Percentiles rank a stretch among this genome's conserved stretches.
These are phyloP conservation scores for Acidiella bohemica DNA, from an alignment of 495 filamentous ascomycete genomes.

Conservation along the genomic window DNA sequence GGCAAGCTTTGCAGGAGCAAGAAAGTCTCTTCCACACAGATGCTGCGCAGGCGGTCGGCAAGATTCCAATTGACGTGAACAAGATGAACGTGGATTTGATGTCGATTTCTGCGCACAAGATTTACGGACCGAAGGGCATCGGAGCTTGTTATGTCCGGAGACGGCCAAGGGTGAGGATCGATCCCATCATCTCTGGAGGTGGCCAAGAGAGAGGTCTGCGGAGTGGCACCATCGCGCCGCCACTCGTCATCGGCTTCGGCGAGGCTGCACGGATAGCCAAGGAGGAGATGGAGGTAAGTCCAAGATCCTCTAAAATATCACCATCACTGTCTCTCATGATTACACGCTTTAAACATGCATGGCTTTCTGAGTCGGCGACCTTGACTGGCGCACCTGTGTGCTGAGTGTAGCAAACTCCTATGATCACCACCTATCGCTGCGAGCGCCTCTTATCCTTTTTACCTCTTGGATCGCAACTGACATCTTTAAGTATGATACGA, in stretches of 20 bases:
- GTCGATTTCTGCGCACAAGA: slow-evolving; percentile 98
- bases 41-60: slow-evolving; percentile 88
- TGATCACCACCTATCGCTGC: background rate
- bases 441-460: no score
- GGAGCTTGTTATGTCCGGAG: slow-evolving; percentile 91
- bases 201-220: slow-evolving; percentile 90
- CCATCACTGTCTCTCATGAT: slow-evolving; percentile 35
- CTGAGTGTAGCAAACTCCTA: slow-evolving; percentile 34
- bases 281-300: slow-evolving; percentile 74
- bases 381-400: slow-evolving; percentile 33
- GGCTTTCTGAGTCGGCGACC: slow-evolving; percentile 35
- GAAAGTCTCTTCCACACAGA: slow-evolving; percentile 98
- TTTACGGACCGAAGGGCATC: slow-evolving; percentile 95
- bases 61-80: slow-evolving; percentile 93
- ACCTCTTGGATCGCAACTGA: background rate
- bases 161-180: slow-evolving; percentile 80
- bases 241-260: slow-evolving; percentile 81
- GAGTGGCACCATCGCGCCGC: slow-evolving; percentile 84
- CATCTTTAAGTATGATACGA: slow-evolving; percentile 64
- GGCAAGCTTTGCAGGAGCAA: slow-evolving; percentile 83
- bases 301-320: slow-evolving; percentile 6
- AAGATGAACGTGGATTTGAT: slow-evolving; percentile 94
- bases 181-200: slow-evolving; percentile 91
- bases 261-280: slow-evolving; percentile 87
- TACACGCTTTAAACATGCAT: slow-evolving; percentile 60